Evolutionary conservation across 352 stramenopile genomes (phyloP), one percentile per base, ranked within the genome.

Genomic region (Globisporangium spinosum): DNA sequence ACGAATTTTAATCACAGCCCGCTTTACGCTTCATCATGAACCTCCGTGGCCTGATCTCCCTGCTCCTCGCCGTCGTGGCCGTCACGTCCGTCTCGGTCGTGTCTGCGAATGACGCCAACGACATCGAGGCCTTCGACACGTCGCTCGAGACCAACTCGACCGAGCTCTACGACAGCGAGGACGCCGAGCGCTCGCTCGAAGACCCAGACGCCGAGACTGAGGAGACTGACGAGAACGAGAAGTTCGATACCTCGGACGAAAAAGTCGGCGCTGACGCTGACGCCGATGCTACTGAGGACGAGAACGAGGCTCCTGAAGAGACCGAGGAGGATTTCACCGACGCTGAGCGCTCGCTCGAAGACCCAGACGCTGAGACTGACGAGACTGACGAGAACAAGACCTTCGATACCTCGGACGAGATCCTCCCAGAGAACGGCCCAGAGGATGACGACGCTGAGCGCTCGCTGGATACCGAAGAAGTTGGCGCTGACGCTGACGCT

Each of bases 1-100:
- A 12, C 57, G 9, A n/a, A 20, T 25, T 54, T 38, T 38, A 38
- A 38, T 17, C 3, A 40, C 3, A 8, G 3, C n/a, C 5, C 45
- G 0, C 3, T 15, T 45, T 45, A 15, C 38, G 12, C 38, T 17
- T 17, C 12, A 40, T 20, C 20, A 68, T 68, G 63, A 68, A 68
- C 63, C 25, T 68, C 40, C 63, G 63, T n/a, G 56, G 54, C n/a
- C 40, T 62, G 17, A 27, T 68, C 40, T 68, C 63, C 20, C 63
- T 68, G 9, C 25, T 68, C 1, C 35, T 49, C 25, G 63, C 63
- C 54, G 54, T 68, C 38, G 63, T 51, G 38, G 63, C 63, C 17
- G 8, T 68, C 25, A 63, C 63, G 32, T 62, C 63, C 13, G 51
- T 68, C 54, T 63, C 63, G 54, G 38, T 45, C 63, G 63, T 68